Evolutionary conservation across 371 early-diverging fungal species (phyloP), one percentile per base, ranked within the genome.

Genomic region (Umbelopsis sp.): DNA sequence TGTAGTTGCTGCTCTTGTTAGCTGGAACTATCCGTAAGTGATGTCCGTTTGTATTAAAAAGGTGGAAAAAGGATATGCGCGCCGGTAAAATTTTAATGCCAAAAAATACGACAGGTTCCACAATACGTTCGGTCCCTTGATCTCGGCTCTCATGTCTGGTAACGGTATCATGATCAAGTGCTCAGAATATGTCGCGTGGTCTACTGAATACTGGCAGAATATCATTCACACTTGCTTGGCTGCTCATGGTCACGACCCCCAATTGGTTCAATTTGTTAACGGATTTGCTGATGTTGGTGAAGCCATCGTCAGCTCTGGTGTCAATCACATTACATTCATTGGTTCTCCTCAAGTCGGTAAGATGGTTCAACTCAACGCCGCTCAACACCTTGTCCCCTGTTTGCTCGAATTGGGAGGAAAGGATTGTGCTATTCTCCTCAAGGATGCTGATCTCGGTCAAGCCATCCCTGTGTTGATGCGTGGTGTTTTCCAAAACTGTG

Each of bases 401-500:
- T 83, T 93, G 20, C 86, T 97, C 12, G 97, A 97, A 80, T 82
- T 97, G 46, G 97, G 97, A 63, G 97, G 97, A 65, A 95, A 95
- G 76, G 94, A 94, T 80, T 87, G 88, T 63, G 92, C 92, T 37
- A 87, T 95, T 63, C 79, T 94, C 41, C 84, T 91, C 67, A 87
- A 85, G 69, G 94, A 95, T 74, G 84, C 89, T 6, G 90, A 93
- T 74, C 72, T 92, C 67, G 65, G 70, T 16, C 90, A 92, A 51
- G 85, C 88, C 46, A 74, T 90, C 38, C 90, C 92, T 8, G 84
- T 92, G 8, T 71, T 90, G 70, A 88, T 94, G 91, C 91, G 94
- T 69, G 90, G 92, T 63, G 87, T 87, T 4, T 90, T 94, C 81
- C 93, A 93, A 66, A 94, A 94, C 76, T 85, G 91, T 66, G 94